Evolutionary conservation across 106 monocot genomes (phyloP).

Genomic region (Dactylorhiza incarnata): DNA sequence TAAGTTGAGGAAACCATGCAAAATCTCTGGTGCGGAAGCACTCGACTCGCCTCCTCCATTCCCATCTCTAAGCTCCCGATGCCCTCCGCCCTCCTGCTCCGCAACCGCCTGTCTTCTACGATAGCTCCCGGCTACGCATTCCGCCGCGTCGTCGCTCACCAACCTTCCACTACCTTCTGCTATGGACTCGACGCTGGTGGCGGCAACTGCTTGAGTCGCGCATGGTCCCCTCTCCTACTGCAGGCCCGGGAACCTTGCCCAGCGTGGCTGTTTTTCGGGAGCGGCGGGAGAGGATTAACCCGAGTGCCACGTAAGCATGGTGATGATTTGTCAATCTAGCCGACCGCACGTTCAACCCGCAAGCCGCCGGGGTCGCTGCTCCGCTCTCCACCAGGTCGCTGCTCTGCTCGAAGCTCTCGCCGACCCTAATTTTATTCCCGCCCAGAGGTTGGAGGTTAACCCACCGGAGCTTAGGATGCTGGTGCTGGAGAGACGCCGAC

Average conservation of each 20-base stretch:
- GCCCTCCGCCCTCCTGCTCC: constrained; percentile 12
- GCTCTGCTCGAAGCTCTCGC: too few relatives aligned
- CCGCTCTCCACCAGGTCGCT: too few relatives aligned
- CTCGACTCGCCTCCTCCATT: background rate
- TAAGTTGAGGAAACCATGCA: background rate
- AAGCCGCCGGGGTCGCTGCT: too few relatives aligned
- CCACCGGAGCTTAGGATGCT: too few relatives aligned
- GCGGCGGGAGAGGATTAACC: constrained; percentile 4
- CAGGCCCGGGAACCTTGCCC: background rate
- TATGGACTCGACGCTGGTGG: background rate
- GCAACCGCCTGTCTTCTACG: background rate
- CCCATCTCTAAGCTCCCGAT: constrained; percentile 5
- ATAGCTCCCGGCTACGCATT: background rate
- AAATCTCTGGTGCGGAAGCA: background rate
- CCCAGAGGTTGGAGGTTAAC: too few relatives aligned
- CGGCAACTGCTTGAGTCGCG: background rate
- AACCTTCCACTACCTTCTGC: background rate
- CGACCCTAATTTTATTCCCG: too few relatives aligned
- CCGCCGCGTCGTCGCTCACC: background rate
- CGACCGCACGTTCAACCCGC: too few relatives aligned
- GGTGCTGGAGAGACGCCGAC: too few relatives aligned
- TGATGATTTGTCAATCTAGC: too few relatives aligned
- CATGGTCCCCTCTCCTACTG: constrained; percentile 5
- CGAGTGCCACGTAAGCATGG: too few relatives aligned
- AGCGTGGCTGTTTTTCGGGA: background rate